Evolutionary conservation across 23 red algal species (phyloP), one percentile per base, ranked within the genome.

Genomic region (Gracilaria gracilis): DNA sequence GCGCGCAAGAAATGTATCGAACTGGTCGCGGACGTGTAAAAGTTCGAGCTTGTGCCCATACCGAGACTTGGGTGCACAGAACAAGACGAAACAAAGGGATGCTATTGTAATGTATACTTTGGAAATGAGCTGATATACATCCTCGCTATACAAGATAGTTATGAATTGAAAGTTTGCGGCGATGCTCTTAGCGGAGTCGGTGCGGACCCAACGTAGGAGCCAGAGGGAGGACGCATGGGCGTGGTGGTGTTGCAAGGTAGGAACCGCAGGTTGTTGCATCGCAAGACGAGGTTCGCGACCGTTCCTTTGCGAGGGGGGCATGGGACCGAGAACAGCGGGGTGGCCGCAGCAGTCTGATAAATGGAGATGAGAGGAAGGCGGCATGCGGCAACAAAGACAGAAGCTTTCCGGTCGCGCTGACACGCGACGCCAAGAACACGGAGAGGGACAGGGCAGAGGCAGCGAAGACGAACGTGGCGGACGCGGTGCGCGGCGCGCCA

Each of bases 61-160:
- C 93, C 20, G 97, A 99, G 58, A 61, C 23, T 42, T 92, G 5
- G 75, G 50, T 4, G 70, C 51, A 6, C 67, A 69, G 31, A 58
- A 39, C 46, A 87, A 53, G 50, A 37, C 82, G 57, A 55, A 62
- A 40, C 32, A 75, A 54, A 83, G 97, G 66, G 91, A 99, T 37
- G 93, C 97, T 16, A 96, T 99, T 95, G 83, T 99, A 25, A 91
- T 99, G n/a, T n/a, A n/a, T n/a, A n/a, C n/a, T n/a, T n/a, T n/a
- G n/a, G n/a, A n/a, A n/a, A n/a, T n/a, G n/a, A n/a, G n/a, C n/a
- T n/a, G n/a, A n/a, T n/a, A n/a, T n/a, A n/a, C n/a, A n/a, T n/a
- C n/a, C n/a, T n/a, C n/a, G n/a, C n/a, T n/a, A n/a, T n/a, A n/a
- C n/a, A n/a, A n/a, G n/a, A n/a, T n/a, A n/a, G n/a, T n/a, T n/a